phyloP scores from a whole-genome alignment of 768 basidiomycete genomes.

The Tephrocybe sp. region DNA sequence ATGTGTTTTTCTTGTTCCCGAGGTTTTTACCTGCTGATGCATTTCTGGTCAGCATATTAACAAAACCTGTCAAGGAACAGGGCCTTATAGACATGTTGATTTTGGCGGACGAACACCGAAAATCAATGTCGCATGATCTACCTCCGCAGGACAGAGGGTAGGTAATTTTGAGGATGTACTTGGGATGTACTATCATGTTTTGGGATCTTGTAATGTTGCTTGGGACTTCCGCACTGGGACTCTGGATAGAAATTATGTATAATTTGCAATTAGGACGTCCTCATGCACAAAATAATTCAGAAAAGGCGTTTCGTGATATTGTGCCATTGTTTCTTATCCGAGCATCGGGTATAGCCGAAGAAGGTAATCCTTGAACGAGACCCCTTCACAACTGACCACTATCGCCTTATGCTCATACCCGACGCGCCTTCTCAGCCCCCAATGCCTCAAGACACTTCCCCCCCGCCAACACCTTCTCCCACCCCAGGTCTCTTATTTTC shows the following conservation, averaged over 20 bases:
- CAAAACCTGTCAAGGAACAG: slow-evolving; percentile 77
- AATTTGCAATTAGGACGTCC: no score
- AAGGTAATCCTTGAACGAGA: slow-evolving; percentile 17
- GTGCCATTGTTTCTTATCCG: slow-evolving; percentile 10
- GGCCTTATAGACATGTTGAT: slow-evolving; percentile 45
- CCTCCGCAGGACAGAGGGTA: neutral
- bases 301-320: no score
- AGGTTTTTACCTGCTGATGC: neutral
- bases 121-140: slow-evolving; percentile 19
- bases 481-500: slow-evolving; percentile 39
- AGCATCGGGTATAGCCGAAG: slow-evolving; percentile 39
- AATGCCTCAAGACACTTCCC: slow-evolving; percentile 21
- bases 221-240: no score
- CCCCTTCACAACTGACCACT: slow-evolving; percentile 12
- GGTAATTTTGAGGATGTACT: no score
- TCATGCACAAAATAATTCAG: no score
- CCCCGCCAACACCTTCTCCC: slow-evolving; percentile 46
- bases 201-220: no score
- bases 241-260: slow-evolving; percentile 1
- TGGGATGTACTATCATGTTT: neutral
- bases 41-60: slow-evolving; percentile 54
- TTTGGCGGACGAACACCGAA: slow-evolving; percentile 47
- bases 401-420: slow-evolving; percentile 9
- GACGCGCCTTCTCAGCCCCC: slow-evolving; percentile 16
- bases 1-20: slow-evolving; percentile 22